Base-by-base conservation (phyloP, 768 basidiomycete genomes). In the Pulveroboletus sp. region DNA sequence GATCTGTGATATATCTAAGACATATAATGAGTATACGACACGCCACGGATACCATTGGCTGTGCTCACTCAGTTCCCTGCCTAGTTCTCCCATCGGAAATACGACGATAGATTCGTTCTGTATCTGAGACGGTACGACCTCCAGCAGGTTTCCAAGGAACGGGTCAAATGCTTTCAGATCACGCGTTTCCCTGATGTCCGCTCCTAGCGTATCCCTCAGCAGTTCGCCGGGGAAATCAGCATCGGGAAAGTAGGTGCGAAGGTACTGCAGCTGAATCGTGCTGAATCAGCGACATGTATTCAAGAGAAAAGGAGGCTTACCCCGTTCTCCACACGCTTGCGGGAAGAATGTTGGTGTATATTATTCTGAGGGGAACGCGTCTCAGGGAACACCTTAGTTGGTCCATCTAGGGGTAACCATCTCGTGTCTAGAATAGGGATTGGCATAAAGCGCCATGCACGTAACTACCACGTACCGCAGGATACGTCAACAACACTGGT, bases 201-300 rank as follows among this genome's bases (percentile, higher is more conserved):
- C 68, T 12, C 71, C 65, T 17, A 88, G 65, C 49, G 82, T 74
- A 23, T 79, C 76, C 43, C 78, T 66, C 38, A 91, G 73, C 20
- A 91, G 68, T 34, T 87, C 82, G n/a, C 77, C 68, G 7, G 85
- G 71, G n/a, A 92, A 71, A 51, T 89, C 86, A 14, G 85, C 73
- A 51, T 90, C 87, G 2, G 89, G 86, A 46, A 85, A 75, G 63
- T 78, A 76, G 5, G 80, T 82, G 38, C 85, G 80, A 40, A 90
- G 72, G 57, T 87, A 89, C 47, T 83, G 81, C 13, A 85, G 77
- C 89, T 92, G 51, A 16, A 37, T 44, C 40, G 52, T 11, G 30
- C 7, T 13, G 20, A 16, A n/a, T 56, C 10, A 50, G 22, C 17
- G 20, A 11, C 2, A 40, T 24, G 46, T 49, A 46, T 32, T 24